Percentiles rank a stretch among this genome's conserved stretches.
These are phyloP conservation scores for Aspergillus nidulans DNA, from an alignment of 495 filamentous ascomycete genomes.

Conservation along the genomic window DNA sequence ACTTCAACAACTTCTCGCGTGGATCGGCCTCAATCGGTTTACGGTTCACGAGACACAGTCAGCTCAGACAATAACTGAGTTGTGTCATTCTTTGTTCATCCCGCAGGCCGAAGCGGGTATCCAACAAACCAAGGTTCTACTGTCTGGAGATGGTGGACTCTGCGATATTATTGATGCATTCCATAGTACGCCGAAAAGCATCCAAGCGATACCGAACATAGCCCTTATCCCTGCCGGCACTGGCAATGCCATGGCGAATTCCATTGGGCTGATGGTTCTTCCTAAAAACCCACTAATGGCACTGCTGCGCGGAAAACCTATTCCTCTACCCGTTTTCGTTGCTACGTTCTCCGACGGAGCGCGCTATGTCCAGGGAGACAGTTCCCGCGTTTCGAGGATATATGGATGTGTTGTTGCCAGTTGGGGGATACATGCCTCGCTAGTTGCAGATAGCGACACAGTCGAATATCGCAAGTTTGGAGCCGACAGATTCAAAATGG, in stretches of 20 bases:
- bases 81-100: constrained; percentile 49
- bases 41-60: constrained; percentile 55
- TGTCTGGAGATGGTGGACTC: constrained; percentile 84
- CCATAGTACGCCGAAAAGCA: constrained; percentile 22
- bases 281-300: constrained; percentile 26
- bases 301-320: constrained; percentile 48
- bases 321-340: constrained; percentile 46
- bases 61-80: constrained; percentile 54
- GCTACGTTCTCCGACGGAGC: constrained; percentile 66
- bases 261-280: constrained; percentile 38
- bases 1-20: constrained; percentile 53
- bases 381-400: constrained; percentile 32
- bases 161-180: constrained; percentile 71
- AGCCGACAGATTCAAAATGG: constrained; percentile 73
- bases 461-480: constrained; percentile 69
- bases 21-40: constrained; percentile 39
- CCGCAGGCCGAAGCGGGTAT: constrained; percentile 42
- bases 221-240: constrained; percentile 74
- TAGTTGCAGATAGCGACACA: constrained; percentile 87
- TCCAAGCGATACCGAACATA: constrained; percentile 46
- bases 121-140: constrained; percentile 61
- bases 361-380: constrained; percentile 19
- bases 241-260: constrained; percentile 83
- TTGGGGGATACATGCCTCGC: constrained; percentile 80
- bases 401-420: constrained; percentile 79